Percentiles rank a stretch among this genome's conserved stretches.
These are phyloP conservation scores for Oemleria cerasiformis DNA, from an alignment of 306 rosid genomes.

Conservation along the genomic window DNA sequence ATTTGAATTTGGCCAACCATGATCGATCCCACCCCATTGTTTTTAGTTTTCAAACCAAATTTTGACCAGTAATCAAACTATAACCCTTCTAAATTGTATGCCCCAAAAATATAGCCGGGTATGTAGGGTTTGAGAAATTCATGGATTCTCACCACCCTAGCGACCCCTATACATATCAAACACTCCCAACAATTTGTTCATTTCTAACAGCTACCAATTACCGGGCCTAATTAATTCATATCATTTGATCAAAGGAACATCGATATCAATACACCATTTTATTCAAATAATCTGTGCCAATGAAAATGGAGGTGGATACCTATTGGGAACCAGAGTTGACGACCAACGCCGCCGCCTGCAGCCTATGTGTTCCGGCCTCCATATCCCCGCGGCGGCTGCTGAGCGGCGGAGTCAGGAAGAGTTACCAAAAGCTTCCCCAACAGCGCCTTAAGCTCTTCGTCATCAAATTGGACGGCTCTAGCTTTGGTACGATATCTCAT, in stretches of 20 bases:
- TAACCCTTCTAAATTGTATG: not conserved
- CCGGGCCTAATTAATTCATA: too few species aligned
- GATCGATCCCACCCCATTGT: not conserved
- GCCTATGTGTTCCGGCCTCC: not conserved
- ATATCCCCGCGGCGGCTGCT: constrained; percentile 7
- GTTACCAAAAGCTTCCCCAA: constrained; percentile 37
- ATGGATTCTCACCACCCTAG: not conserved
- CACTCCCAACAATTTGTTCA: not conserved
- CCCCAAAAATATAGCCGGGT: not conserved
- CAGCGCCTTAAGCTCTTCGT: constrained; percentile 40
- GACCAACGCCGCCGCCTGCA: not conserved
- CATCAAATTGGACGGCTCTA: constrained; percentile 50
- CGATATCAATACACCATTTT: too few species aligned
- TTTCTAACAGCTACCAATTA: not conserved
- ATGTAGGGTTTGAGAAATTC: not conserved
- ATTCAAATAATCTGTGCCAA: not conserved
- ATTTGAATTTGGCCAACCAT: not conserved
- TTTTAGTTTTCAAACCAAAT: not conserved
- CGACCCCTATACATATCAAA: not conserved
- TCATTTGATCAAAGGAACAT: too few species aligned
- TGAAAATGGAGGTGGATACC: constrained; percentile 1
- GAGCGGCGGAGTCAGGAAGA: constrained; percentile 20
- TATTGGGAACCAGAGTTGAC: constrained; percentile 5
- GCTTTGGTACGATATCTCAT: constrained; percentile 33
- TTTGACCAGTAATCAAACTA: not conserved